phyloP scores from a whole-genome alignment of 2,329 filamentous ascomycete species.

The Pseudocercospora pini-densiflorae region DNA sequence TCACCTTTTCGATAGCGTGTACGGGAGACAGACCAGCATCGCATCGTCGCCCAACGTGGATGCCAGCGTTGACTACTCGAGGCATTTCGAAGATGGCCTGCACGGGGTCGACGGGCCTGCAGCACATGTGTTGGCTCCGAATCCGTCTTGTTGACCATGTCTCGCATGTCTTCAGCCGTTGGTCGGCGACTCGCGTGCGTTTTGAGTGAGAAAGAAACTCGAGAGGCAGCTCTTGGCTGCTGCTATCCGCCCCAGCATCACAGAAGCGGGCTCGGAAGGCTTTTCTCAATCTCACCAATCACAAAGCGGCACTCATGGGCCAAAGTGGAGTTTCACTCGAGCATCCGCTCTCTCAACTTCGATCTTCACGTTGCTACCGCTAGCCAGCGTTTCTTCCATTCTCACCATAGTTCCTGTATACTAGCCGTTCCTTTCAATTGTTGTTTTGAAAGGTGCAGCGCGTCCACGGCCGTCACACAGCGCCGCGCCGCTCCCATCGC shows the following conservation, averaged over 20 bases:
- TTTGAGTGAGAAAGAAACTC: background rate
- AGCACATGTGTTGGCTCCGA: background rate
- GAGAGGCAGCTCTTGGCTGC: background rate
- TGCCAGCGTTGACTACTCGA: background rate
- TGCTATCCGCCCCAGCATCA: background rate
- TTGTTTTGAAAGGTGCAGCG: background rate
- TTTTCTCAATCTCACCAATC: slow-evolving; percentile 1
- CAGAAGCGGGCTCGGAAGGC: slow-evolving; percentile 5
- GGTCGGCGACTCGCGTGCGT: slow-evolving; percentile 4
- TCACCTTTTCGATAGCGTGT: background rate
- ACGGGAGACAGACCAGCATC: background rate
- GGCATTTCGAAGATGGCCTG: too few species aligned
- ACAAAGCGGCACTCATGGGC: background rate
- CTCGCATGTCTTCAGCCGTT: background rate
- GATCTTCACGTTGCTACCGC: background rate
- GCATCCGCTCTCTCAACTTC: background rate
- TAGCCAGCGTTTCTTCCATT: background rate
- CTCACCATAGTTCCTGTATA: background rate
- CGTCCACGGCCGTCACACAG: slow-evolving; percentile 3
- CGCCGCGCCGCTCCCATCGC: slow-evolving; percentile 4
- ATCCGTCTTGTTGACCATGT: background rate
- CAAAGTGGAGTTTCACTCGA: slow-evolving; percentile 2
- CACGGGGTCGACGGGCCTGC: too few species aligned
- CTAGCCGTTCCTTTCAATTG: background rate
- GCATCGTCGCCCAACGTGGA: background rate